Evolutionary conservation across 495 filamentous ascomycete genomes (phyloP), one percentile per base, ranked within the genome.

Genomic region (Penicillium daleae): DNA sequence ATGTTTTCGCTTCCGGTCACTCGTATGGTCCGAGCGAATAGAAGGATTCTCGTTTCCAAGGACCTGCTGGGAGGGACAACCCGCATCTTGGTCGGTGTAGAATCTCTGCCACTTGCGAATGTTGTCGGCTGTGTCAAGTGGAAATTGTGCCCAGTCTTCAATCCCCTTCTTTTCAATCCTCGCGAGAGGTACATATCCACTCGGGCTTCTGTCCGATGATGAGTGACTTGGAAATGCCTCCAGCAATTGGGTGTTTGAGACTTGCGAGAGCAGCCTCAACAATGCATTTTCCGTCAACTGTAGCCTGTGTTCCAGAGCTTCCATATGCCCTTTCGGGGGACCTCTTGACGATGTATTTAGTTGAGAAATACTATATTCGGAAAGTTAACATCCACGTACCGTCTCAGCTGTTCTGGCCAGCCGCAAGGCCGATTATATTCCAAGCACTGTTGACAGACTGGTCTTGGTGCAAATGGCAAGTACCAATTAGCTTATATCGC

Each of bases 391-490:
- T n/a, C 32, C 19, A 57, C 67, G 1, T 68, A 77, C 76, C 76
- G 68, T 59, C 74, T 73, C 3, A 76, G 60, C 27, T 80, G 76
- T 33, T 78, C 76, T 12, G 77, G 76, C 77, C 77, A 80, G 35
- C 73, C 60, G 57, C 77, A 80, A 5, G 59, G 67, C 6, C 77
- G 71, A 48, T 74, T 72, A 46, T 71, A 64, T 15, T 76, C 71
- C 6, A 75, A 63, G 50, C 77, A 80, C 59, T 77, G 77, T 15
- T 56, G 68, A 49, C 77, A 80, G 12, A 73, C 64, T 44, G 76
- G 77, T 50, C 76, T 80, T n/a, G n/a, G n/a, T n/a, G n/a, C n/a
- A n/a, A n/a, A n/a, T n/a, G n/a, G n/a, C n/a, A n/a, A n/a, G n/a
- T n/a, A n/a, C n/a, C n/a, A n/a, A n/a, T n/a, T n/a, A n/a, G n/a